Percentiles rank a stretch among this genome's conserved stretches.
These are phyloP conservation scores for Colletotrichum musae DNA, from an alignment of 2,329 filamentous ascomycete genomes.

Conservation along the genomic window DNA sequence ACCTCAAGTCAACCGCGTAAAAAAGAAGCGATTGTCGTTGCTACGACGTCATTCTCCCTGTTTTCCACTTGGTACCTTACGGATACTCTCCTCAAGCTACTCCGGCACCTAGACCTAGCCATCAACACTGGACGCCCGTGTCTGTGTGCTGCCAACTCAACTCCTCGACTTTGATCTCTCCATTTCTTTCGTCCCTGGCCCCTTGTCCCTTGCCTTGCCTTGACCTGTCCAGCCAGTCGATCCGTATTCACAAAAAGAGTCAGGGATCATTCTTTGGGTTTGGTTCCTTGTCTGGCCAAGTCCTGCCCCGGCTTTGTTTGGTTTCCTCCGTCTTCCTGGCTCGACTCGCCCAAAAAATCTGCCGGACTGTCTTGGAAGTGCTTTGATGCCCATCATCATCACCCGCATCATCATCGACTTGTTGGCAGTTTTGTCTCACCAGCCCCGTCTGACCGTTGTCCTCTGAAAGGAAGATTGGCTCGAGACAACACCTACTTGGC, in stretches of 20 bases:
- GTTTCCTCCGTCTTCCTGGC: neutral
- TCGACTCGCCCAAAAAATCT: neutral
- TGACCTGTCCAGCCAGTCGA: slow-evolving; percentile 21
- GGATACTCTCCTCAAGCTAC: slow-evolving; percentile 3
- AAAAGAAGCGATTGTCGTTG: slow-evolving; percentile 18
- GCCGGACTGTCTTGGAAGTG: slow-evolving; percentile 17
- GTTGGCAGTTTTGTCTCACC: slow-evolving; percentile 1
- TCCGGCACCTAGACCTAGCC: neutral
- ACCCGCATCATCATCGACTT: neutral
- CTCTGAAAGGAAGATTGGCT: slow-evolving; percentile 1
- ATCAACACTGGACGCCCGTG: neutral
- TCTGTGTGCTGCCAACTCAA: slow-evolving; percentile 27
- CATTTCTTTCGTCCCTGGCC: neutral
- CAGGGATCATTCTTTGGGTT: slow-evolving; percentile 17
- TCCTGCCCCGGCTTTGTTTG: slow-evolving; percentile 11
- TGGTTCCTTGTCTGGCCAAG: neutral
- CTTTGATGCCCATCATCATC: slow-evolving; percentile 9
- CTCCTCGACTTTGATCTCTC: neutral
- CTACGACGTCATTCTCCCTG: slow-evolving; percentile 37
- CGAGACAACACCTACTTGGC: slow-evolving; percentile 4
- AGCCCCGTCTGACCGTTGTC: neutral
- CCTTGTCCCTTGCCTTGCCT: neutral
- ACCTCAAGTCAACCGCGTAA: neutral
- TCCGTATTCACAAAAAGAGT: slow-evolving; percentile 18
- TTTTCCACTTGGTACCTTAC: slow-evolving; percentile 9